These are phyloP conservation scores for Venturia asperata DNA, from an alignment of 2,329 filamentous ascomycete species.

Conservation along the genomic window DNA sequence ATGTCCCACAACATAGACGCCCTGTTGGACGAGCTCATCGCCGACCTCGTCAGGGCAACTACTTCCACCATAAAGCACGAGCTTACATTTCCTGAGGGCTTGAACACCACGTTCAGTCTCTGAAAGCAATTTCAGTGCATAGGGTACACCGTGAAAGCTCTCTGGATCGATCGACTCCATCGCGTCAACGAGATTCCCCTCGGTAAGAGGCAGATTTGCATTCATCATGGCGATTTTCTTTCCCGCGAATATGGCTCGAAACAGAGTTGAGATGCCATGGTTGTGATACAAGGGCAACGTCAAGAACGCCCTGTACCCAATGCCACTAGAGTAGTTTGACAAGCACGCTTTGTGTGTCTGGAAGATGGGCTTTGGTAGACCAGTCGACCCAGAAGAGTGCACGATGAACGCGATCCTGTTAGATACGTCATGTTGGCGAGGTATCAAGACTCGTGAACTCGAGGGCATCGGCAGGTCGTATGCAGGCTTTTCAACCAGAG, in stretches of 20 bases:
- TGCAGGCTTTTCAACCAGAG: neutral
- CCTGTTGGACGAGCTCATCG: conserved; percentile 44
- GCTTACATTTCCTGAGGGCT: conserved; percentile 40
- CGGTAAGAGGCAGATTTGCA: conserved; percentile 49
- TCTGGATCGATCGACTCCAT: conserved; percentile 41
- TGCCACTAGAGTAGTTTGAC: neutral
- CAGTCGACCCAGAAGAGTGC: conserved; percentile 52
- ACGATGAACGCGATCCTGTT: conserved; percentile 38
- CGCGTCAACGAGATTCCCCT: conserved; percentile 40
- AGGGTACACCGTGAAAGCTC: conserved; percentile 56
- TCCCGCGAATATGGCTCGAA: conserved; percentile 45
- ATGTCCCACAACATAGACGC: conserved; percentile 50
- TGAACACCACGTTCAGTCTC: conserved; percentile 51
- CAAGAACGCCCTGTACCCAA: neutral
- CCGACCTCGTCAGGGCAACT: conserved; percentile 54
- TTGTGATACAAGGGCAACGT: conserved; percentile 52
- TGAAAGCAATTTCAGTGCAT: conserved; percentile 55
- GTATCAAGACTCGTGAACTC: neutral
- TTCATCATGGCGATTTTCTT: conserved; percentile 50
- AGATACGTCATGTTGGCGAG: conserved; percentile 23
- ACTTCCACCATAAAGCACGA: conserved; percentile 53
- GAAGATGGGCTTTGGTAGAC: conserved; percentile 57
- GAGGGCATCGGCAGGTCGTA: neutral
- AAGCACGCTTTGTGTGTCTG: conserved; percentile 41
- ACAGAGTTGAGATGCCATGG: conserved; percentile 50